Percentiles rank a stretch among this genome's conserved stretches.
phyloP scores from a whole-genome alignment of 306 rosid genomes.

The Heteromeles arbutifolia region DNA sequence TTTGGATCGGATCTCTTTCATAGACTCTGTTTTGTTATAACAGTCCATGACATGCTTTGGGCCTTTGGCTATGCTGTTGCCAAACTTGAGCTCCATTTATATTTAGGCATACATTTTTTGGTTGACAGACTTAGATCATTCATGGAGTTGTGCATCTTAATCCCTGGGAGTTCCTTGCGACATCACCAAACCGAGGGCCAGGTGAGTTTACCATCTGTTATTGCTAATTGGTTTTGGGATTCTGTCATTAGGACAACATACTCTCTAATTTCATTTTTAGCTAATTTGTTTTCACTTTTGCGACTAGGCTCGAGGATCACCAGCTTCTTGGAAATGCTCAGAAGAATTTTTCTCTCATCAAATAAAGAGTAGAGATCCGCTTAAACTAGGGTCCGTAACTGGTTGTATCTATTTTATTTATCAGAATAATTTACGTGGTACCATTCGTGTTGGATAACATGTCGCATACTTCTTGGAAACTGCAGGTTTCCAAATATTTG shows the following conservation, averaged over 20 bases:
- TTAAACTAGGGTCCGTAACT: constrained; percentile 72
- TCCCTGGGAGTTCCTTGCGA: constrained; percentile 60
- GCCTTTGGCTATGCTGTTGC: not conserved
- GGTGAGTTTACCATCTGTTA: constrained; percentile 35
- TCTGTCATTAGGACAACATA: not conserved
- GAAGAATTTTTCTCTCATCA: constrained; percentile 78
- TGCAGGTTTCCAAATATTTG: constrained; percentile 74
- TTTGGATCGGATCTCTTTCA: not conserved
- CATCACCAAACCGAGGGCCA: constrained; percentile 38
- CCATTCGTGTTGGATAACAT: not conserved
- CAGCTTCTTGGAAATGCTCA: constrained; percentile 97
- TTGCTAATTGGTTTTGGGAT: not conserved
- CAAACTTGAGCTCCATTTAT: not conserved
- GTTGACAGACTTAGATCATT: constrained; percentile 76
- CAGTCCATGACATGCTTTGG: not conserved
- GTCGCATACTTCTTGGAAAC: constrained; percentile 9
- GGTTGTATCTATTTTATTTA: constrained; percentile 6
- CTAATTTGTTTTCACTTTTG: not conserved
- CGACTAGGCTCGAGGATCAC: constrained; percentile 61
- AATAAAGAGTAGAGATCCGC: constrained; percentile 84
- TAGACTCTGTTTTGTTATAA: not conserved
- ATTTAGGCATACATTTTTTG: constrained; percentile 5
- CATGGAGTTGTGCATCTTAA: constrained; percentile 88
- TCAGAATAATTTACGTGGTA: not conserved
- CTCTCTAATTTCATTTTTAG: not conserved